phyloP scores from a whole-genome alignment of 345 rosid species.

The Melaleuca alternifolia region DNA sequence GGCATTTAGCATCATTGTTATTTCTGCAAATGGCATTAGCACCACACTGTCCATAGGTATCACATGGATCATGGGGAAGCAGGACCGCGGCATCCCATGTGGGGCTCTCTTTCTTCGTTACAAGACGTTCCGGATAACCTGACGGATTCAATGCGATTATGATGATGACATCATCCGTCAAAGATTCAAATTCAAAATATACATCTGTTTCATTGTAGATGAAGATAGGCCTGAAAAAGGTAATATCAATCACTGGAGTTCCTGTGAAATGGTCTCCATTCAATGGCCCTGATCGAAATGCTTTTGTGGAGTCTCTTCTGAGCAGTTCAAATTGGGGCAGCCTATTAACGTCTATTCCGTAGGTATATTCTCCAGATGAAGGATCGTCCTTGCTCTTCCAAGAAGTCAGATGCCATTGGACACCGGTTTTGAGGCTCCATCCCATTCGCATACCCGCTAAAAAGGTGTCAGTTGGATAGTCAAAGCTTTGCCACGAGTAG shows the following conservation, averaged over 20 bases:
- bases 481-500: constrained; percentile 28
- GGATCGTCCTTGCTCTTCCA: constrained; percentile 22
- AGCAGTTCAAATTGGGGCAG: constrained; percentile 3
- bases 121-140: neutral
- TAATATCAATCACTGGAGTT: constrained; percentile 1
- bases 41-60: neutral
- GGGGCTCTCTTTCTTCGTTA: neutral
- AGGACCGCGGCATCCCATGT: neutral
- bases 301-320: neutral
- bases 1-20: neutral
- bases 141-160: neutral
- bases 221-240: constrained; percentile 8
- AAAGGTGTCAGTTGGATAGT: constrained; percentile 17
- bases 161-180: neutral
- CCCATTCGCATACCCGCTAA: constrained; percentile 24
- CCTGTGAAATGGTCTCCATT: constrained; percentile 25
- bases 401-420: constrained; percentile 6
- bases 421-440: neutral
- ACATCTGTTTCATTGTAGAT: constrained; percentile 2
- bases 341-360: neutral
- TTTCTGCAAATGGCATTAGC: neutral
- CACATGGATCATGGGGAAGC: neutral
- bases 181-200: constrained; percentile 7
- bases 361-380: constrained; percentile 9
- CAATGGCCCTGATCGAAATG: constrained; percentile 21